These are phyloP conservation scores for Huntiella bhutanensis DNA, from an alignment of 2,329 filamentous ascomycete genomes.

Conservation along the genomic window DNA sequence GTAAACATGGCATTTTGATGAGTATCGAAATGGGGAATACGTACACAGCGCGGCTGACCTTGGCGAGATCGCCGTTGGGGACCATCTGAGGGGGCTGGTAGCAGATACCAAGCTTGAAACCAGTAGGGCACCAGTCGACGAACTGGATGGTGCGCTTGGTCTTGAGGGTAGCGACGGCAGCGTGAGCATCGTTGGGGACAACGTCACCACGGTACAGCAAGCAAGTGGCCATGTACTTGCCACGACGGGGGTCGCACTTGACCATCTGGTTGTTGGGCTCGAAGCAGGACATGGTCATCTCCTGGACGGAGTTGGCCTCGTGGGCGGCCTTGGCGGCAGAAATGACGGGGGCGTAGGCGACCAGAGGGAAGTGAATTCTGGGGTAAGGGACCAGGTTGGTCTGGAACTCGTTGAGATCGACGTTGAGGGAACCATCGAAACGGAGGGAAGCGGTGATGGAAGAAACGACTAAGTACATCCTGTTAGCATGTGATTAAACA, in stretches of 20 bases:
- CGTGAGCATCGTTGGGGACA: conserved; percentile 87
- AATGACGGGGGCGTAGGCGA: conserved; percentile 87
- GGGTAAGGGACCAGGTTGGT: conserved; percentile 98
- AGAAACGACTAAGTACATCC: conserved; percentile 54
- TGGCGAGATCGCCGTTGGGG: conserved; percentile 89
- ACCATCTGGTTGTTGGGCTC: conserved; percentile 99
- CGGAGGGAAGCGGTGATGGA: conserved; percentile 97
- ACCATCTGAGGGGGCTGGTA: conserved; percentile 95
- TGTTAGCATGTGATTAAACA: conserved; percentile 15
- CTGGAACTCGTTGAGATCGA: conserved; percentile 99
- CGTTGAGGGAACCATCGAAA: conserved; percentile 96
- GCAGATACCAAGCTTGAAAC: conserved; percentile 99
- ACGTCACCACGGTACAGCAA: conserved; percentile 96
- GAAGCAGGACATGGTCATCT: conserved; percentile 98
- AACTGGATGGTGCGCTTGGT: conserved; percentile 99
- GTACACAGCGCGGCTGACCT: conserved; percentile 96
- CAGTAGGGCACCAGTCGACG: conserved; percentile 99
- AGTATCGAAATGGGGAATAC: conserved; percentile 21
- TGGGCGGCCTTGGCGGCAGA: conserved; percentile 90
- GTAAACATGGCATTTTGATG: background rate
- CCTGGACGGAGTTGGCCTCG: conserved; percentile 93
- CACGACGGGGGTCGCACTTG: conserved; percentile 94
- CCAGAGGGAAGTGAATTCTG: conserved; percentile 97
- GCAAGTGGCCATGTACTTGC: conserved; percentile 99
- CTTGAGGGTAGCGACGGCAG: conserved; percentile 87